Percentiles rank a stretch among this genome's conserved stretches.
These are phyloP conservation scores for Bruguiera sexangula DNA, from an alignment of 345 rosid genomes.

Conservation along the genomic window DNA sequence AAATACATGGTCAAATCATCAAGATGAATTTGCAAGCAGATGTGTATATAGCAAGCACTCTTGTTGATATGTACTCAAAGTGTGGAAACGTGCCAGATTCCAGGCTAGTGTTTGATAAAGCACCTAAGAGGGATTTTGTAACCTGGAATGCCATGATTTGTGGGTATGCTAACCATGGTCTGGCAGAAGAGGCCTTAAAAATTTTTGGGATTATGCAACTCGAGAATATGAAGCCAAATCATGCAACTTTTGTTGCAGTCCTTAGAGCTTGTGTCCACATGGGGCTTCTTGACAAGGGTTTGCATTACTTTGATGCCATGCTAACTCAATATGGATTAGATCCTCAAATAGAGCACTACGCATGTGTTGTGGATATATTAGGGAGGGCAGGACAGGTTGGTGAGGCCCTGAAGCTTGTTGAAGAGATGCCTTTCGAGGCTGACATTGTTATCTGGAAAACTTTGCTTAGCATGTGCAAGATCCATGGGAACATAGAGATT, in stretches of 20 bases:
- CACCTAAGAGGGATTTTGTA: constrained; percentile 62
- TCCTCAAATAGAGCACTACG: constrained; percentile 81
- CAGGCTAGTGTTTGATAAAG: constrained; percentile 56
- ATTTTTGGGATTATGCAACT: constrained; percentile 57
- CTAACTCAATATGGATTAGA: constrained; percentile 47
- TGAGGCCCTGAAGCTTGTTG: constrained; percentile 56
- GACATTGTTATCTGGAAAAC: constrained; percentile 86
- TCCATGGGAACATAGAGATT: constrained; percentile 66
- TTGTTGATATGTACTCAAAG: constrained; percentile 95
- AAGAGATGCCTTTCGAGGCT: constrained; percentile 71
- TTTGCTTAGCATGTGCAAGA: constrained; percentile 68
- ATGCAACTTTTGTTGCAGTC: constrained; percentile 79
- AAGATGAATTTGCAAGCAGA: constrained; percentile 71
- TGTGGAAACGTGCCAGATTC: constrained; percentile 86
- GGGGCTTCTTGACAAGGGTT: constrained; percentile 61
- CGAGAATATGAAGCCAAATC: constrained; percentile 59
- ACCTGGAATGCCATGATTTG: constrained; percentile 95
- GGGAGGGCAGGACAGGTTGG: constrained; percentile 69
- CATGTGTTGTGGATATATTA: constrained; percentile 86
- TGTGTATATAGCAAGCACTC: constrained; percentile 75
- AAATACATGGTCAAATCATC: constrained; percentile 77
- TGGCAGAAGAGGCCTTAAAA: constrained; percentile 64
- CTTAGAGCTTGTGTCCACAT: constrained; percentile 93
- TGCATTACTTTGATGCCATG: constrained; percentile 66
- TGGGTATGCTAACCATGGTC: constrained; percentile 87